These are phyloP conservation scores for Cystofilobasidium bisporidii DNA, from an alignment of 768 basidiomycete species.

Conservation along the genomic window DNA sequence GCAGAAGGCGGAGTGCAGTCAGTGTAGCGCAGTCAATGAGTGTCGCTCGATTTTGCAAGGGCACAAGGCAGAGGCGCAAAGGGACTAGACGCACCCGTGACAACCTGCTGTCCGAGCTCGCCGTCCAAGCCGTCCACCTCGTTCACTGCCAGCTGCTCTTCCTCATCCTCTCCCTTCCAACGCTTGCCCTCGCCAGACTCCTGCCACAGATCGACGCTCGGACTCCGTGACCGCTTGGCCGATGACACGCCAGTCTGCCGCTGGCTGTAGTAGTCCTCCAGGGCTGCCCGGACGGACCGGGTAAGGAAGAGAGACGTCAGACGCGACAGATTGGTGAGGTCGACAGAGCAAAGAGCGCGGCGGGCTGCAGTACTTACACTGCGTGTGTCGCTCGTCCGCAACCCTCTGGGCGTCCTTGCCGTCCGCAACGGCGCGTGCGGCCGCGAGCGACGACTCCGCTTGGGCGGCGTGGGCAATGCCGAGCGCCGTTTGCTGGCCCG, in stretches of 20 bases:
- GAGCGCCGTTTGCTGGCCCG: constrained; percentile 78
- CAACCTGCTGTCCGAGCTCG: background rate
- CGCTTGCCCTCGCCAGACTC: background rate
- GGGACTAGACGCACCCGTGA: background rate
- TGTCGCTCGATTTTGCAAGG: too few species aligned
- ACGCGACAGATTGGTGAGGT: background rate
- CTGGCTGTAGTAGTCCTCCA: constrained; percentile 22
- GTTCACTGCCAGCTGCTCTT: background rate
- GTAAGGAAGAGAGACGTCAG: background rate
- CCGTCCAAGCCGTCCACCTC: background rate
- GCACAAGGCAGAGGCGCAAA: background rate
- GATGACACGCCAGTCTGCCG: background rate
- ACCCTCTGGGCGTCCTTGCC: constrained; percentile 2
- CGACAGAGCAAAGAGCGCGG: background rate
- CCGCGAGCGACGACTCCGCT: background rate
- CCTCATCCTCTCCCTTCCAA: background rate
- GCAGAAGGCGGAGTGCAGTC: background rate
- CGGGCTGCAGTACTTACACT: background rate
- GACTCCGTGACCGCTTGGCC: background rate
- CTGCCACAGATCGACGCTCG: background rate
- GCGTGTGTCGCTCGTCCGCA: constrained; percentile 9
- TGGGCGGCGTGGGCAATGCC: constrained; percentile 41
- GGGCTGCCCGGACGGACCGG: background rate
- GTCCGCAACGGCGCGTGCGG: background rate
- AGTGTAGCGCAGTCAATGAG: background rate